Base-by-base conservation (phyloP, 164 flowering plant species). In the Macadamia integrifolia region DNA sequence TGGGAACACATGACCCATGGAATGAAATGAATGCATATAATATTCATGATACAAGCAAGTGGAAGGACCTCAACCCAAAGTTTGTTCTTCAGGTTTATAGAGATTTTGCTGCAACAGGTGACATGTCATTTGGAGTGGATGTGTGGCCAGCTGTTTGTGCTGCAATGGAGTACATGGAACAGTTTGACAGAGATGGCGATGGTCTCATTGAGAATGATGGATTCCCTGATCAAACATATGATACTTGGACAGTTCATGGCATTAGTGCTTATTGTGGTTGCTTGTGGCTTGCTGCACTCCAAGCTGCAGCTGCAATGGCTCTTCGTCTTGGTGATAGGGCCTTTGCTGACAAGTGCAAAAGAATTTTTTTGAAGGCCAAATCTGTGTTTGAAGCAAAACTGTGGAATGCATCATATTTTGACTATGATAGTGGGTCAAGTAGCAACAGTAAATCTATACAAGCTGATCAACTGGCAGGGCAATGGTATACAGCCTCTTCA, bases 261-360 rank as follows among this genome's bases (percentile, higher is more conserved):
- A 74, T 92, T 49, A 90, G 96, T 79, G 93, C 98, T 42, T 92
- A 92, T 71, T 92, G 98, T 81, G 98, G 98, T 31, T 80, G 98
- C 76, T 72, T 92, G 65, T 92, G 98, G 98, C 85, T 92, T 73
- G 92, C 94, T 69, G 98, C 98, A 50, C 85, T 92, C 23, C 91
- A 92, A 80, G 96, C 98, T 72, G 93, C 94, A 60, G 94, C 94
- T 66, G 88, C 98, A 55, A 92, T 92, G 98, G 98, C 94, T 49
- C 71, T 77, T 65, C 85, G 83, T 60, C 72, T 92, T 50, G 98
- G 92, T 17, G 92, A 90, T 76, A 77, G 65, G 69, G 79, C 67
- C 35, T 87, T 82, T 77, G 89, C 91, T 52, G 91, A 85, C 70
- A 75, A 67, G 71, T 92, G 85, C 72, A 87, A 83, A 69, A 77